Conservation (phyloP, 192 early-diverging fungal species). For the Phlyctochytrium arcticum region DNA sequence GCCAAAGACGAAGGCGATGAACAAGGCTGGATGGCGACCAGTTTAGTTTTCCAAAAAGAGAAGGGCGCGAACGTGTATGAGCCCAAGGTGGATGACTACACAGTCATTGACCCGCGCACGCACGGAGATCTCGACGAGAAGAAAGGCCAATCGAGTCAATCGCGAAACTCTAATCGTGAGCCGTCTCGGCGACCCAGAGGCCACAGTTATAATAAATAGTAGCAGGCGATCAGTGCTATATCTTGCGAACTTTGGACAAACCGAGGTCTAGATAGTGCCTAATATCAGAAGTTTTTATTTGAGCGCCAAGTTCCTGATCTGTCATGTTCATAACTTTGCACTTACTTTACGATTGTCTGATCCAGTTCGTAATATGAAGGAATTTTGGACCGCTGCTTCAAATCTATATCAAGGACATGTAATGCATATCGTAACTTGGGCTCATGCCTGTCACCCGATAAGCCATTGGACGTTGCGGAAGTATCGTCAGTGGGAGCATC, state of each 20-base stretch:
- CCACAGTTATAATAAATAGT: too few relatives aligned
- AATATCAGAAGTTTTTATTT: too few relatives aligned
- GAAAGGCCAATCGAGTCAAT: too few relatives aligned
- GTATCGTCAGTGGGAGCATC: too few relatives aligned
- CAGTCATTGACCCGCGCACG: constrained; percentile 20
- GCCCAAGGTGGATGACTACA: constrained; percentile 49
- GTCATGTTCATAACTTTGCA: too few relatives aligned
- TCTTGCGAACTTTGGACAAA: neutral
- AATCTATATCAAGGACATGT: constrained; percentile 67
- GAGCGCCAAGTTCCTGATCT: too few relatives aligned
- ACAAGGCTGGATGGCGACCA: constrained; percentile 72
- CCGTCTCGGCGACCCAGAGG: too few relatives aligned
- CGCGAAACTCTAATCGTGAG: too few relatives aligned
- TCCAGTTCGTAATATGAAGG: constrained; percentile 51
- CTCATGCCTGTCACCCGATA: neutral
- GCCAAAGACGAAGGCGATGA: constrained; percentile 42
- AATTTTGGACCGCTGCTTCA: constrained; percentile 60
- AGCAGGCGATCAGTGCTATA: too few relatives aligned
- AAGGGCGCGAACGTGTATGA: constrained; percentile 45
- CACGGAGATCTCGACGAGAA: neutral
- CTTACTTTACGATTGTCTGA: constrained; percentile 47
- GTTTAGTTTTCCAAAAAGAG: constrained; percentile 72
- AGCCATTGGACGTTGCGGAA: neutral
- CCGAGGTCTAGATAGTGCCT: neutral
- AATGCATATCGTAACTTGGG: constrained; percentile 43